phyloP scores from a whole-genome alignment of 768 basidiomycete species.

The Russula vinacea region DNA sequence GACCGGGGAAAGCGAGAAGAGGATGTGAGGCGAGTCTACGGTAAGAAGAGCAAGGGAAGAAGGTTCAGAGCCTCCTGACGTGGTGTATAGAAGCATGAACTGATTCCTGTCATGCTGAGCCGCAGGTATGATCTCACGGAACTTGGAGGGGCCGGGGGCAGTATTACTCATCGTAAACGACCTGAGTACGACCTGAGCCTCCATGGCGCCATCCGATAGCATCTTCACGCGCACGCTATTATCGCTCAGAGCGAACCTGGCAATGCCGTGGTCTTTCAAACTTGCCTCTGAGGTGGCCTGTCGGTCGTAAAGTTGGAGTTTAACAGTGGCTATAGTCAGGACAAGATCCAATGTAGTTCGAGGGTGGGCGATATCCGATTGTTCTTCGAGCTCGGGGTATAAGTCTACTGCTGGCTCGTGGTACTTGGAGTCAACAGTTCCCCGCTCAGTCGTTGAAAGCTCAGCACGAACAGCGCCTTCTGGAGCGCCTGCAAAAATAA shows the following conservation, averaged over 20 bases:
- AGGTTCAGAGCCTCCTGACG: constrained; percentile 54
- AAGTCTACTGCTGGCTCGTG: constrained; percentile 38
- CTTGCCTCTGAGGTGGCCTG: constrained; percentile 53
- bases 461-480: constrained; percentile 41
- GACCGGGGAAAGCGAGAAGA: constrained; percentile 89
- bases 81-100: constrained; percentile 89
- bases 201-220: constrained; percentile 77
- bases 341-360: constrained; percentile 74
- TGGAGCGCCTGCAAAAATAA: constrained; percentile 51
- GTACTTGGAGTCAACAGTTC: constrained; percentile 29
- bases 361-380: constrained; percentile 33
- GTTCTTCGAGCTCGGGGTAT: constrained; percentile 57
- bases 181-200: constrained; percentile 83
- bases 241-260: constrained; percentile 77
- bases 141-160: constrained; percentile 73
- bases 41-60: constrained; percentile 77
- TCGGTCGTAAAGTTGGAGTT: constrained; percentile 81
- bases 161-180: constrained; percentile 93
- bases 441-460: constrained; percentile 29
- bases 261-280: constrained; percentile 77
- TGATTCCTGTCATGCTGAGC: constrained; percentile 85
- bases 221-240: constrained; percentile 77
- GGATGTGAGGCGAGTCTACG: constrained; percentile 87
- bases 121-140: constrained; percentile 93
- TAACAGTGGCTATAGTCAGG: constrained; percentile 66